These are phyloP conservation scores for Laguncularia racemosa DNA, from an alignment of 345 rosid species.

Conservation along the genomic window DNA sequence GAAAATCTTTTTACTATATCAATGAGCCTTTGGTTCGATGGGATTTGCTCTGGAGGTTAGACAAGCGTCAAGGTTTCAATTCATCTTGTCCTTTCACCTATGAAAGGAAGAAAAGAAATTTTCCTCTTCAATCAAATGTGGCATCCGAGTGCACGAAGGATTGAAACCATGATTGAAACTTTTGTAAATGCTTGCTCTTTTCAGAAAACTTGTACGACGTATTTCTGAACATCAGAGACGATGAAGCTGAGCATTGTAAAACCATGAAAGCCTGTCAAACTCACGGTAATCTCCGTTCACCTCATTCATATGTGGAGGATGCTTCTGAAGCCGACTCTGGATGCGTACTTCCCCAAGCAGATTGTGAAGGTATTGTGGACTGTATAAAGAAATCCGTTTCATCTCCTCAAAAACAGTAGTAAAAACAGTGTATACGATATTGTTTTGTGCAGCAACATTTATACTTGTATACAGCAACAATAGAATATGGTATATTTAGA, in stretches of 20 bases:
- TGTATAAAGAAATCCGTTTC: conserved; percentile 64
- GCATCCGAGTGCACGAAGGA: too few species aligned
- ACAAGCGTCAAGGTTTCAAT: too few species aligned
- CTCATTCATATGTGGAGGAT: conserved; percentile 57
- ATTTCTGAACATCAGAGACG: conserved; percentile 86
- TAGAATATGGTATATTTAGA: too few species aligned
- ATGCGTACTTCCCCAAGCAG: conserved; percentile 41
- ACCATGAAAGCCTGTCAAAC: conserved; percentile 95
- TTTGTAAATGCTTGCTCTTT: not conserved
- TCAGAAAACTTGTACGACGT: conserved; percentile 87
- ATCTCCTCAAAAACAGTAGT: conserved; percentile 11
- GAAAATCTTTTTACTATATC: too few species aligned
- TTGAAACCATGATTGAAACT: not conserved
- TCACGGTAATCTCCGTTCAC: conserved; percentile 78
- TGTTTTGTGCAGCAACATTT: not conserved
- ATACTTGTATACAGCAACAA: too few species aligned
- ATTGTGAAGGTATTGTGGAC: conserved; percentile 85
- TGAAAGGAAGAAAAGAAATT: too few species aligned
- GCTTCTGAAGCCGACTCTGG: conserved; percentile 29
- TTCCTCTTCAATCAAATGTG: too few species aligned
- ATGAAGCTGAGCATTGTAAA: conserved; percentile 96
- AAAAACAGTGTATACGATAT: not conserved
- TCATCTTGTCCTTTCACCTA: too few species aligned
- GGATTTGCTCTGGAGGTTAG: too few species aligned
- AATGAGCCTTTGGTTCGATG: not conserved